Percentiles rank a stretch among this genome's conserved stretches.
Conservation (phyloP, 495 filamentous ascomycete genomes). For the Xanthoparmelia taractica region DNA sequence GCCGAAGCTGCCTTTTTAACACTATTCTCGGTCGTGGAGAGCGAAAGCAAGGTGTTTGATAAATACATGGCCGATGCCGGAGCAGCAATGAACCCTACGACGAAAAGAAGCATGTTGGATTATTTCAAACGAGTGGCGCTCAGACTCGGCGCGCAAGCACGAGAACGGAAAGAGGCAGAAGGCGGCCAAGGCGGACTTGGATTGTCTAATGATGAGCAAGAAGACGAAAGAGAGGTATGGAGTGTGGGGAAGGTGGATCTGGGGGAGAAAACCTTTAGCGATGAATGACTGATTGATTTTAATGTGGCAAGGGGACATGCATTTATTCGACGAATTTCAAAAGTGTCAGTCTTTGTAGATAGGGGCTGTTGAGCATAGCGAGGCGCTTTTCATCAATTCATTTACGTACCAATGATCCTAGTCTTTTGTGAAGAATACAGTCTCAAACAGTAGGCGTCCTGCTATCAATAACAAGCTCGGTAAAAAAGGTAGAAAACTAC, state of each 20-base stretch:
- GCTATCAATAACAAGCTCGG: neutral
- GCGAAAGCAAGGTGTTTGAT: slow-evolving; percentile 80
- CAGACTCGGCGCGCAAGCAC: slow-evolving; percentile 69
- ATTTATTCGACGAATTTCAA: neutral
- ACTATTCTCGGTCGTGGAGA: slow-evolving; percentile 87
- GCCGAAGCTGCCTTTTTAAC: slow-evolving; percentile 91
- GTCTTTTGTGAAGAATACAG: neutral
- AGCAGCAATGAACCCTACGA: slow-evolving; percentile 52
- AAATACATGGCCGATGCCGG: slow-evolving; percentile 69
- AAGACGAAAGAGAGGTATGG: slow-evolving; percentile 94
- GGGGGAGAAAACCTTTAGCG: slow-evolving; percentile 42
- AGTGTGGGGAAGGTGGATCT: slow-evolving; percentile 87
- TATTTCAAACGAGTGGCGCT: slow-evolving; percentile 93
- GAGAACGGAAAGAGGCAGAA: slow-evolving; percentile 83
- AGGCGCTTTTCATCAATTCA: neutral
- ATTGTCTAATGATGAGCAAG: slow-evolving; percentile 75
- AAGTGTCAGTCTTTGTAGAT: neutral
- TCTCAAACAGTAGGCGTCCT: neutral
- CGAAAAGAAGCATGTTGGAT: slow-evolving; percentile 87
- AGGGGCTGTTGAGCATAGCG: slow-evolving; percentile 13
- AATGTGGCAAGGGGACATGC: neutral
- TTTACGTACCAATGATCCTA: neutral
- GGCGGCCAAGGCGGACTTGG: slow-evolving; percentile 81
- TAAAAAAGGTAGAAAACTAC: too few relatives aligned
- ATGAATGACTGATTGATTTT: slow-evolving; percentile 15